A percentile compares a stretch with the other conserved stretches of the same genome.
phyloP scores from a whole-genome alignment of 2,329 filamentous ascomycete genomes.

The Trichoderma sp. region DNA sequence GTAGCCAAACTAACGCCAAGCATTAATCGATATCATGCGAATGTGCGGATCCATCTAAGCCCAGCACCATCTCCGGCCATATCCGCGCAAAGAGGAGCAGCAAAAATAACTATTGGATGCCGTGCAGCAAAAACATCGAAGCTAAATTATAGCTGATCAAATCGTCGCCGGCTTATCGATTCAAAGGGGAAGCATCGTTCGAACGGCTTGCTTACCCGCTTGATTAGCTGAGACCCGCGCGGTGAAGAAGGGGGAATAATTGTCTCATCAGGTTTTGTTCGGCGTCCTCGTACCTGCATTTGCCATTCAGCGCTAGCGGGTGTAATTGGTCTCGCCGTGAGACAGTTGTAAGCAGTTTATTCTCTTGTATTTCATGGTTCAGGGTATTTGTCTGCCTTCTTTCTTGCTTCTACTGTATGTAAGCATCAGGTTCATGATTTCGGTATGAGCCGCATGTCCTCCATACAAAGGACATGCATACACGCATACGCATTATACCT shows the following conservation, averaged over 20 bases:
- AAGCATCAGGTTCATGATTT: neutral
- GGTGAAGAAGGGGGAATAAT: neutral
- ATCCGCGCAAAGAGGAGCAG: neutral
- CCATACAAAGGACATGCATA: neutral
- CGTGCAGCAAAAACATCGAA: neutral
- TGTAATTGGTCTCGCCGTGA: neutral
- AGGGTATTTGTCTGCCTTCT: neutral
- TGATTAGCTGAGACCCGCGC: neutral
- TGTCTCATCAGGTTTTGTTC: neutral
- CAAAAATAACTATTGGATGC: neutral
- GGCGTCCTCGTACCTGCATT: neutral
- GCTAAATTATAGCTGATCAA: neutral
- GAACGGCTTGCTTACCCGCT: neutral
- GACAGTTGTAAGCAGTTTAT: neutral
- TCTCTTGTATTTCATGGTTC: neutral
- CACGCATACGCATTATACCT: neutral
- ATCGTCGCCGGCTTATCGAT: neutral
- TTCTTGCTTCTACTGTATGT: neutral
- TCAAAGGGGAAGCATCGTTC: neutral
- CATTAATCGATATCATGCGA: neutral
- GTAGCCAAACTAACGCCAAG: neutral
- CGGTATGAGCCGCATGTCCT: neutral
- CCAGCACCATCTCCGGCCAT: slow-evolving; percentile 1
- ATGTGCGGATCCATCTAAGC: neutral
- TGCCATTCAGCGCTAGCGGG: neutral